These are phyloP conservation scores for Deinandra increscens DNA, from an alignment of 129 eudicot genomes.

Conservation along the genomic window DNA sequence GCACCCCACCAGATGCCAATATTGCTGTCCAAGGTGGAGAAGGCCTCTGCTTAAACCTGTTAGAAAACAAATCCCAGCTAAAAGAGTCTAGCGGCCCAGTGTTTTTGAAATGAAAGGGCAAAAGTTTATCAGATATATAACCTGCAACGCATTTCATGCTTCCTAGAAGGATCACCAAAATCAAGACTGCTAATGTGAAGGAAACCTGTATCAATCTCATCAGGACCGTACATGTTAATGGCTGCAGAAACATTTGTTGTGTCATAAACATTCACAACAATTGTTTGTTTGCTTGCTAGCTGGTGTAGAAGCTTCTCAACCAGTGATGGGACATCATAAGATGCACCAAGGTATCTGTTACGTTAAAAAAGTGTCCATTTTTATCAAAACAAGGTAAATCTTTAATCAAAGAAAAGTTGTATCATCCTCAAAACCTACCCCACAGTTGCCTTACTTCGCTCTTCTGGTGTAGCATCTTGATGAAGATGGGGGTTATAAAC, in stretches of 20 bases:
- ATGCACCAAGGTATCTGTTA: constrained; percentile 80
- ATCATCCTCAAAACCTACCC: constrained; percentile 48
- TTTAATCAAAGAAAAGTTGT: background rate
- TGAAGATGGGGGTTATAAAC: constrained; percentile 61
- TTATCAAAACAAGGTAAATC: constrained; percentile 1
- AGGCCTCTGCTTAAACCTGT: constrained; percentile 73
- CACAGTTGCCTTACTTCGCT: constrained; percentile 72
- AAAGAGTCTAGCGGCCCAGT: background rate
- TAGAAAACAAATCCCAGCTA: background rate
- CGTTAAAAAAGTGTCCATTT: constrained; percentile 1
- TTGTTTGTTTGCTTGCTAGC: constrained; percentile 90
- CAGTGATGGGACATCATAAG: constrained; percentile 80
- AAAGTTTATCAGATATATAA: background rate
- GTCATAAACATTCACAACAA: constrained; percentile 87
- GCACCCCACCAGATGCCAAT: constrained; percentile 44
- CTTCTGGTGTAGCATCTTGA: constrained; percentile 71
- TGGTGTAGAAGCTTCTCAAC: constrained; percentile 93
- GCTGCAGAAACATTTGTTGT: constrained; percentile 55
- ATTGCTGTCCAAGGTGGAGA: constrained; percentile 72
- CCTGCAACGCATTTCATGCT: constrained; percentile 99
- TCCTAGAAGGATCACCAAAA: constrained; percentile 89
- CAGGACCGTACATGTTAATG: constrained; percentile 72
- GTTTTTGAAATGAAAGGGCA: background rate
- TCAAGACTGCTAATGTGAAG: constrained; percentile 63
- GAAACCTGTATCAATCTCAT: constrained; percentile 57